Evolutionary conservation across 2,329 filamentous ascomycete species (phyloP), one percentile per base, ranked within the genome.

Genomic region (Colletotrichum truncatum): DNA sequence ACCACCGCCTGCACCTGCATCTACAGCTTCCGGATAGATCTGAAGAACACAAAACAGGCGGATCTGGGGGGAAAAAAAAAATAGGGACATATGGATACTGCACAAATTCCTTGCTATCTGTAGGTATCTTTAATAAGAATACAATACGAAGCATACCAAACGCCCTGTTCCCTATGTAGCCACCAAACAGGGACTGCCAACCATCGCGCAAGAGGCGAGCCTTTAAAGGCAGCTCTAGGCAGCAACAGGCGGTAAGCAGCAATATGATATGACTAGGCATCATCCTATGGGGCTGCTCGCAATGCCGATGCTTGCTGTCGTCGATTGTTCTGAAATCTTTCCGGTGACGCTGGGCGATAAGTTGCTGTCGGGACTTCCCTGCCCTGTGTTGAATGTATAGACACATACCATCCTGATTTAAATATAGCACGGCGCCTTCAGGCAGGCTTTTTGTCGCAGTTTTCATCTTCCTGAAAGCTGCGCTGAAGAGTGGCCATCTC

Each of bases 1-100:
- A 23, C 72, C 71, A 39, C 73, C 74, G 4, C 46, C 63, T 5
- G 66, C 43, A 2, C 66, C 66, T 8, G 57, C 56, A 14, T 67
- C 66, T 4, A 68, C 53, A 3, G 53, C 63, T 11, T 68, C 63
- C 10, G 57, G 57, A 6, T 68, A 58, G 25, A 1, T 28, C n/a
- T 30, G 6, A 1, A 21, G 12, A 23, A 8, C 38, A 23, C 21
- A 11, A 12, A n/a, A 26, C 7, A 26, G 11, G 7, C 14, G 10
- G 2, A 26, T 36, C n/a, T 11, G 25, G 5, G 16, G 5, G 18
- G 16, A n/a, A n/a, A n/a, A n/a, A n/a, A n/a, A n/a, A n/a, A n/a
- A n/a, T n/a, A n/a, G n/a, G n/a, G n/a, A n/a, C n/a, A n/a, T n/a
- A 11, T 39, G 41, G 26, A 62, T 21, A 23, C 23, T 1, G 36